Base-by-base conservation (phyloP, 2,329 filamentous ascomycete genomes). In the Colletotrichum acutatum region DNA sequence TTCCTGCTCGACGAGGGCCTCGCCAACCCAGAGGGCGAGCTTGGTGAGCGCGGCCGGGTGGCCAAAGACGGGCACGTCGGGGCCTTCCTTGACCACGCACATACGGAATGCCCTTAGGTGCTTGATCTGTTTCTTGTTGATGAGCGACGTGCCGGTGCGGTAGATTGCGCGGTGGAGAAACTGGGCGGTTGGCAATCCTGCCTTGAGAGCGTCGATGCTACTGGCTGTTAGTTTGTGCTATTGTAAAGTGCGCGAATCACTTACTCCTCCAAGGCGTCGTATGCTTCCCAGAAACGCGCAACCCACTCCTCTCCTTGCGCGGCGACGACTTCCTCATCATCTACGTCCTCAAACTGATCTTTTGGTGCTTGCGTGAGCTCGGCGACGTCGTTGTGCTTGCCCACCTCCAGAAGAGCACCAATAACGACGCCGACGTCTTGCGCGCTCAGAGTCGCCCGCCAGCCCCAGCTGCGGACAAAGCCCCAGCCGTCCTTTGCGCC, bases 391-490 rank as follows among this genome's bases (percentile, higher is more conserved):
- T 80, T 82, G 66, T 86, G 86, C 79, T 89, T 94, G 32, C 97
- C 96, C 32, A 98, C 95, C 84, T 99, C 97, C 1, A 99, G 89
- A 60, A 99, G 92, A 19, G 96, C 95, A 65, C 95, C 95, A 24
- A 98, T 90, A 34, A 98, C 92, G 19, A 98, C 94, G n/a, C 94
- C 95, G 0, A 98, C 95, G 80, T 99, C 97, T 61, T 96, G 94
- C 6, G 97, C 97, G 74, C 94, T 97, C 30, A 98, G 87, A 62
- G 96, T 98, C 0, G 95, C 96, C 80, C 95, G 93, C 95, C 95
- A 99, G 12, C 97, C 97, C 97, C 97, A 99, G 80, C 95, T 97
- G 71, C 95, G 90, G 22, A 98, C 96, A 79, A 98, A 99, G 0
- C 97, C 96, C 96, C 96, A 98, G 12, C 95, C 95, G 81, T 98